Percentiles rank a stretch among this genome's conserved stretches.
Evolutionary conservation across 2,329 filamentous ascomycete genomes (phyloP).

Genomic region (Dothistroma septosporum): DNA sequence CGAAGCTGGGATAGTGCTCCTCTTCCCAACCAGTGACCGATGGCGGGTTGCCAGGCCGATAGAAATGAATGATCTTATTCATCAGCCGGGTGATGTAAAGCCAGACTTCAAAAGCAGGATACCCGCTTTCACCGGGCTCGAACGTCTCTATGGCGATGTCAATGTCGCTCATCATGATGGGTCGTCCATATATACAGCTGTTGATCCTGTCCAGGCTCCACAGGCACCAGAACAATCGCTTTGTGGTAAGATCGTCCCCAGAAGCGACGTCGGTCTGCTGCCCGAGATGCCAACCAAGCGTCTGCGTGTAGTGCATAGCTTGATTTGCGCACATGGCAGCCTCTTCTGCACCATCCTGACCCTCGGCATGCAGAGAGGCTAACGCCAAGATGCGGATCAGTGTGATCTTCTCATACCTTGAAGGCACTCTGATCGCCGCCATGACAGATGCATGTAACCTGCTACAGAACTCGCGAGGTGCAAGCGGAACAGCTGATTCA

Average conservation of each 20-base stretch:
- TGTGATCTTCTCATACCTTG: conserved; percentile 44
- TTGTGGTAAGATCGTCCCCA: conserved; percentile 33
- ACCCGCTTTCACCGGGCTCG: conserved; percentile 41
- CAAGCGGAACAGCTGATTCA: conserved; percentile 33
- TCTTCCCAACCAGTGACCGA: conserved; percentile 47
- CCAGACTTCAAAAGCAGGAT: conserved; percentile 48
- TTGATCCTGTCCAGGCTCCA: conserved; percentile 49
- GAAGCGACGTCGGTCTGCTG: conserved; percentile 25
- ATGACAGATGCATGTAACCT: conserved; percentile 43
- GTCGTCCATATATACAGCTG: conserved; percentile 45
- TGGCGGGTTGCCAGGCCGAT: conserved; percentile 41
- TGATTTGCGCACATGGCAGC: conserved; percentile 40
- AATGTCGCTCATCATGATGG: conserved; percentile 46
- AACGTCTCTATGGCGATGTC: conserved; percentile 45
- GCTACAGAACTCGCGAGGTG: conserved; percentile 44
- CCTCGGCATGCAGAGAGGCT: conserved; percentile 47
- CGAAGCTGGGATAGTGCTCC: conserved; percentile 27
- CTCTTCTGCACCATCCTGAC: conserved; percentile 45
- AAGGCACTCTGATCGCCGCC: conserved; percentile 39
- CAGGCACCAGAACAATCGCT: conserved; percentile 49
- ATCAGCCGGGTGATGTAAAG: conserved; percentile 44
- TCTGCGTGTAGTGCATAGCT: conserved; percentile 49
- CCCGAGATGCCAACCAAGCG: conserved; percentile 46
- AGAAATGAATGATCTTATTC: conserved; percentile 47
- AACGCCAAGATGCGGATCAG: conserved; percentile 47